These are phyloP conservation scores for Ustilago loliicola DNA, from an alignment of 1,284 basidiomycete genomes.

Conservation along the genomic window DNA sequence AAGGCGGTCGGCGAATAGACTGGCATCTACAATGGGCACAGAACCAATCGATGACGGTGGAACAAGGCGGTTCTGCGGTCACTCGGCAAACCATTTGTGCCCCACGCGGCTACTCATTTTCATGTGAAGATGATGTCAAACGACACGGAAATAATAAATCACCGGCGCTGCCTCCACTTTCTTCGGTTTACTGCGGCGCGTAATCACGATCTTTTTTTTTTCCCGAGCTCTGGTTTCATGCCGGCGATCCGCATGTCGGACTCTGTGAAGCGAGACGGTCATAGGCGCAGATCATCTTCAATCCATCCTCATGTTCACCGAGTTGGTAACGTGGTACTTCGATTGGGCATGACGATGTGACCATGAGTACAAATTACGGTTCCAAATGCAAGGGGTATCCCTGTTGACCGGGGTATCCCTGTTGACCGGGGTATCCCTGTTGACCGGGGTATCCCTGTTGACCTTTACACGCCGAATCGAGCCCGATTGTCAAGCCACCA, in stretches of 20 bases:
- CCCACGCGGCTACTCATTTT: slow-evolving; percentile 2
- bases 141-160: slow-evolving; percentile 20
- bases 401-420: too few relatives aligned
- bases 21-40: not conserved
- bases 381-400: too few relatives aligned
- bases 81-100: not conserved
- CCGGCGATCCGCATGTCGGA: slow-evolving; percentile 5
- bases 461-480: slow-evolving; percentile 54
- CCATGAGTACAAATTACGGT: too few relatives aligned
- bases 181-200: not conserved
- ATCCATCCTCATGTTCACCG: not conserved
- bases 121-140: slow-evolving; percentile 40
- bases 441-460: not conserved
- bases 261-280: not conserved
- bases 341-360: too few relatives aligned
- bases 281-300: not conserved
- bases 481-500: slow-evolving; percentile 67
- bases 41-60: not conserved
- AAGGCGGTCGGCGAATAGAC: too few relatives aligned
- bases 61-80: not conserved
- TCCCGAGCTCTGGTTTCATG: slow-evolving; percentile 5
- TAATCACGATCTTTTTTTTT: not conserved
- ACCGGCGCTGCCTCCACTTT: not conserved
- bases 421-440: too few relatives aligned
- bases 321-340: not conserved